A percentile compares a stretch with the other conserved stretches of the same genome.
Evolutionary conservation across 108 stramenopile species (phyloP).

Genomic region (Parietichytrium sp.): DNA sequence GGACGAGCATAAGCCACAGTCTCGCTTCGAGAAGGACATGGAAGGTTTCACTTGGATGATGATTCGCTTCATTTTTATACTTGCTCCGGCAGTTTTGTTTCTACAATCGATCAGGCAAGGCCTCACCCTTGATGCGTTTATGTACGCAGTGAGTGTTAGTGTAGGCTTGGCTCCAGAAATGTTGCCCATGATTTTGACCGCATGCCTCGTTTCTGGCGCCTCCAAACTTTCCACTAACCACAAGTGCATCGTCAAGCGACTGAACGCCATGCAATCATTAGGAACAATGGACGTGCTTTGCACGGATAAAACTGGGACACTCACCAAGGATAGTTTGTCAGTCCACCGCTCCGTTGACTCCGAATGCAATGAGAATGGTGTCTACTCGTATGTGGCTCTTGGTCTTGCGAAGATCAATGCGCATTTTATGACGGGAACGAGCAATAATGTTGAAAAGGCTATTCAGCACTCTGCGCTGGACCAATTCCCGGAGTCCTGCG

Average conservation of each 20-base stretch:
- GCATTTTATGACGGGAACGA: background rate
- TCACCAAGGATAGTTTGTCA: slow-evolving; percentile 94
- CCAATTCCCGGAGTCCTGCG: background rate
- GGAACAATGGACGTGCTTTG: slow-evolving; percentile 87
- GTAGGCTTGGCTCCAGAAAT: slow-evolving; percentile 18
- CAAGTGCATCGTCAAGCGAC: slow-evolving; percentile 87
- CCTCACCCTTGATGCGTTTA: background rate
- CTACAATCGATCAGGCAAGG: background rate
- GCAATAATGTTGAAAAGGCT: background rate
- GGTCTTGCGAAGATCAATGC: background rate
- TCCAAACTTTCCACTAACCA: background rate
- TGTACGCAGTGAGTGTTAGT: background rate
- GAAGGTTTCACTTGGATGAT: slow-evolving; percentile 6
- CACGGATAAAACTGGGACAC: slow-evolving; percentile 93
- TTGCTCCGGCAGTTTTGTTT: background rate
- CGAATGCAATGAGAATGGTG: background rate
- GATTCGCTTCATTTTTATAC: slow-evolving; percentile 34
- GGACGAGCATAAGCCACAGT: background rate
- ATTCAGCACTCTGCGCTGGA: background rate
- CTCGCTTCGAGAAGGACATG: slow-evolving; percentile 30
- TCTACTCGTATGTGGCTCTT: background rate
- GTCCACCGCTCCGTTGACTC: slow-evolving; percentile 19
- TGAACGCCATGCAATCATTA: slow-evolving; percentile 87
- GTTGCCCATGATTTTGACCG: slow-evolving; percentile 24
- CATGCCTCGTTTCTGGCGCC: slow-evolving; percentile 9